Conservation (phyloP, 257 asterid species). For the Salvia splendens region DNA sequence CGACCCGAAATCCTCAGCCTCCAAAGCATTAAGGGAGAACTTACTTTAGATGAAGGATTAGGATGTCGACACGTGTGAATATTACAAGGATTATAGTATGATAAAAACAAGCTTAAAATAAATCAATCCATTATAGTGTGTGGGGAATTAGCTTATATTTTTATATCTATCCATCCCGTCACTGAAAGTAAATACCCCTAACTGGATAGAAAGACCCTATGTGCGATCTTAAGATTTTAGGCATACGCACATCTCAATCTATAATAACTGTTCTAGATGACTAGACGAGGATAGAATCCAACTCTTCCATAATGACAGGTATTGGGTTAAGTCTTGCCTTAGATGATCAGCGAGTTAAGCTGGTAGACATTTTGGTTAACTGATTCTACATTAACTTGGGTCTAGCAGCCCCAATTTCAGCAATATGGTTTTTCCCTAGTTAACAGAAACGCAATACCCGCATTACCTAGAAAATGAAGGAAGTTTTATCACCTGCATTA, state of each 20-base stretch:
- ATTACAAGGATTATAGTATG: too few relatives aligned
- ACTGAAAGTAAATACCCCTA: too few relatives aligned
- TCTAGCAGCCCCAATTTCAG: constrained; percentile 4
- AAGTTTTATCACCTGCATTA: not conserved
- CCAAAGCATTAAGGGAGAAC: not conserved
- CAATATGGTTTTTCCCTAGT: not conserved
- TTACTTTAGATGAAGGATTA: too few relatives aligned
- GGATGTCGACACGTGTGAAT: too few relatives aligned
- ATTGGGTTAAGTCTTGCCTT: too few relatives aligned
- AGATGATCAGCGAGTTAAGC: not conserved
- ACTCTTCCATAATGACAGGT: not conserved
- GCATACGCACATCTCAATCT: not conserved
- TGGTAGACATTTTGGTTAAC: not conserved
- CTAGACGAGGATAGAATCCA: not conserved
- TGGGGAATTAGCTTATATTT: too few relatives aligned
- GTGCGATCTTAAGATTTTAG: not conserved
- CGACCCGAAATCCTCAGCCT: not conserved
- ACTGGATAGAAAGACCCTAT: not conserved
- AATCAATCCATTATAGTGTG: too few relatives aligned
- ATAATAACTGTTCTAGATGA: not conserved
- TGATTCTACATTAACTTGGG: constrained; percentile 2
- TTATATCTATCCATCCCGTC: too few relatives aligned
- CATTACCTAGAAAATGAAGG: not conserved
- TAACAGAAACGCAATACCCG: not conserved
- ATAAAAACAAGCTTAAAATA: too few relatives aligned